Conservation (phyloP, 768 basidiomycete genomes). For the Mycena amicta region DNA sequence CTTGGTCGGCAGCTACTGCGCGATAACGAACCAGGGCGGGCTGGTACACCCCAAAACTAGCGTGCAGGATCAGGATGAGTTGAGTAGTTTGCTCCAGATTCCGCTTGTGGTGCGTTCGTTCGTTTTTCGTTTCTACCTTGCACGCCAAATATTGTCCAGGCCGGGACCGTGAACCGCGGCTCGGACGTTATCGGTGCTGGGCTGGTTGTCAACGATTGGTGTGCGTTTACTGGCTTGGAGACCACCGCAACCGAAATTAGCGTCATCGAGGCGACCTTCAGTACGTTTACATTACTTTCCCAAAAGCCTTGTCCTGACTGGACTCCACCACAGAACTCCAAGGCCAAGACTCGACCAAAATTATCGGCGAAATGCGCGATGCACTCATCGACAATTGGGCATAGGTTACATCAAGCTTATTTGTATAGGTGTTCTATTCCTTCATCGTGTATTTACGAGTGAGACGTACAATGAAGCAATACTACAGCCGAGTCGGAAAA, state of each 20-base stretch:
- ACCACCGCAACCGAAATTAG: slow-evolving; percentile 98
- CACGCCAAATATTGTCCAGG: too few relatives aligned
- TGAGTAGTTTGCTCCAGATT: slow-evolving; percentile 90
- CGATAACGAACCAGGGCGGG: slow-evolving; percentile 94
- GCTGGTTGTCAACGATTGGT: slow-evolving; percentile 98
- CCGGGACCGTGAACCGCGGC: slow-evolving; percentile 97
- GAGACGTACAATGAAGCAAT: too few relatives aligned
- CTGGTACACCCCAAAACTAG: slow-evolving; percentile 98
- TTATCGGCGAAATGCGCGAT: slow-evolving; percentile 91
- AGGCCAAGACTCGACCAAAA: slow-evolving; percentile 79
- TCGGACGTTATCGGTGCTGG: slow-evolving; percentile 98
- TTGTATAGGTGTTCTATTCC: too few relatives aligned
- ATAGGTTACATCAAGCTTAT: too few relatives aligned
- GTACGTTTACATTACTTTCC: too few relatives aligned
- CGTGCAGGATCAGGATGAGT: slow-evolving; percentile 95
- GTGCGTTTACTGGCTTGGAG: slow-evolving; percentile 97
- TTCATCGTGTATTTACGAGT: too few relatives aligned
- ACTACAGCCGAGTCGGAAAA: too few relatives aligned
- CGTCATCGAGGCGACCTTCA: slow-evolving; percentile 97
- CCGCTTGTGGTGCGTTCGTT: too few relatives aligned
- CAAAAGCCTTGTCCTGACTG: too few relatives aligned
- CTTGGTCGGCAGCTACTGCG: slow-evolving; percentile 94
- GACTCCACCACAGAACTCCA: slow-evolving; percentile 70
- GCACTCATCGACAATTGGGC: slow-evolving; percentile 93
- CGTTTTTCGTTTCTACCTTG: too few relatives aligned